Conservation (phyloP, 768 basidiomycete genomes). For the Piloderma croceum region DNA sequence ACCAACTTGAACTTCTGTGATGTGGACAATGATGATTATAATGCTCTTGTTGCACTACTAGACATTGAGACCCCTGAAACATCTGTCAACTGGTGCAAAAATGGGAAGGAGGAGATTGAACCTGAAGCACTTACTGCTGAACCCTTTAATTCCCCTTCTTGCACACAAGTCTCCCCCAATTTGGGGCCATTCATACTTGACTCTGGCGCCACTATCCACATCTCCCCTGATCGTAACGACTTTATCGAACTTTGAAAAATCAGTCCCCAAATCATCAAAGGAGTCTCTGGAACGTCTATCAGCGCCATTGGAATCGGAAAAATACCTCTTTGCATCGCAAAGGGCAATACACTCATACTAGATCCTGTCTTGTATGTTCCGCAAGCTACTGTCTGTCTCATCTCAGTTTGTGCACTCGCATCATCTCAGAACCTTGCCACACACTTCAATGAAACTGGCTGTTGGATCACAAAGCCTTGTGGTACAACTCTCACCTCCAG, state of each 20-base stretch:
- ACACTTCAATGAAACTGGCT: no score
- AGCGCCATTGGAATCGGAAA: constrained; percentile 20
- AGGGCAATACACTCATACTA: constrained; percentile 5
- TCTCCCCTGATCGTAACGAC: constrained; percentile 20
- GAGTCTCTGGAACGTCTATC: constrained; percentile 23
- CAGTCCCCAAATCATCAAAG: constrained; percentile 16
- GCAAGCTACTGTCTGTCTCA: constrained; percentile 1
- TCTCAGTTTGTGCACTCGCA: no score
- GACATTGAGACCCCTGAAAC: no score
- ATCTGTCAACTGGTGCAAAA: no score
- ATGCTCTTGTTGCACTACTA: no score
- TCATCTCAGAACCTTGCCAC: no score
- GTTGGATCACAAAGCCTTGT: not conserved
- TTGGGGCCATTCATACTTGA: constrained; percentile 7
- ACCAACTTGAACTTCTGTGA: no score
- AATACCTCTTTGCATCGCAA: constrained; percentile 15
- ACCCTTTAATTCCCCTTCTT: not conserved
- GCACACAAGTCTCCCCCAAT: not conserved
- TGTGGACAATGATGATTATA: no score
- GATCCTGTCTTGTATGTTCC: constrained; percentile 17
- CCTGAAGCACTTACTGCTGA: no score
- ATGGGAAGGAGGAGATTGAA: no score
- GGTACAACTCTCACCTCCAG: constrained; percentile 6
- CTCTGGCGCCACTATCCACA: constrained; percentile 20
- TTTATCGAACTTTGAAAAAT: constrained; percentile 21